phyloP scores from a whole-genome alignment of 2,329 filamentous ascomycete species.

The Fusarium sterilihyphosum region DNA sequence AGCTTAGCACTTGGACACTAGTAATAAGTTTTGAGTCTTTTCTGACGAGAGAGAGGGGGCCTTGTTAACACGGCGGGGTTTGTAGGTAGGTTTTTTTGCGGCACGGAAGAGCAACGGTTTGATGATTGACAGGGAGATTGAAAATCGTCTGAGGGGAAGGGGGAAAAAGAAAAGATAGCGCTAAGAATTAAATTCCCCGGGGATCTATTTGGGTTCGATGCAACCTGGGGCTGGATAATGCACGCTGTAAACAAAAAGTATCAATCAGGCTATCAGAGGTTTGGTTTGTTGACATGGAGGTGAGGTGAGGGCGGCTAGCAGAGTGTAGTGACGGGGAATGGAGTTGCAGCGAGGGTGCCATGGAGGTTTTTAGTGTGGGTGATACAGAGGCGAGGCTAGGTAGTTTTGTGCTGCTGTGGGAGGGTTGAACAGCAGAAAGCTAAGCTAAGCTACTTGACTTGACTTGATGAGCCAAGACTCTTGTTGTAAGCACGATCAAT shows the following conservation, averaged over 20 bases:
- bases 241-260: not conserved
- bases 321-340: conserved; percentile 29
- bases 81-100: not conserved
- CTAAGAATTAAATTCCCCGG: conserved; percentile 30
- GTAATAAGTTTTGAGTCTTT: not conserved
- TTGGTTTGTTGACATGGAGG: not conserved
- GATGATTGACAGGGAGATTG: not conserved
- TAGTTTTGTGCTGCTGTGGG: not conserved
- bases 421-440: not conserved
- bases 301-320: conserved; percentile 19
- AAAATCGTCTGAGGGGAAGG: not conserved
- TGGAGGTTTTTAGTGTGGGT: conserved; percentile 15
- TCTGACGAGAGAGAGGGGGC: not conserved
- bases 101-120: not conserved
- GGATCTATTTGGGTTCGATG: conserved; percentile 21
- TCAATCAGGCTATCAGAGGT: not conserved
- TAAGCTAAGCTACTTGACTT: not conserved
- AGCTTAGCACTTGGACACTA: not conserved
- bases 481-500: conserved; percentile 12
- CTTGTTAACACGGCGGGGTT: not conserved
- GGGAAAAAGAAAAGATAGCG: conserved; percentile 6
- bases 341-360: not conserved
- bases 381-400: conserved; percentile 27
- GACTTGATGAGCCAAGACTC: not conserved
- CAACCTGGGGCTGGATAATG: conserved; percentile 11